Base-by-base conservation (phyloP, 1,284 basidiomycete genomes). In the Takashimella tepidaria region DNA sequence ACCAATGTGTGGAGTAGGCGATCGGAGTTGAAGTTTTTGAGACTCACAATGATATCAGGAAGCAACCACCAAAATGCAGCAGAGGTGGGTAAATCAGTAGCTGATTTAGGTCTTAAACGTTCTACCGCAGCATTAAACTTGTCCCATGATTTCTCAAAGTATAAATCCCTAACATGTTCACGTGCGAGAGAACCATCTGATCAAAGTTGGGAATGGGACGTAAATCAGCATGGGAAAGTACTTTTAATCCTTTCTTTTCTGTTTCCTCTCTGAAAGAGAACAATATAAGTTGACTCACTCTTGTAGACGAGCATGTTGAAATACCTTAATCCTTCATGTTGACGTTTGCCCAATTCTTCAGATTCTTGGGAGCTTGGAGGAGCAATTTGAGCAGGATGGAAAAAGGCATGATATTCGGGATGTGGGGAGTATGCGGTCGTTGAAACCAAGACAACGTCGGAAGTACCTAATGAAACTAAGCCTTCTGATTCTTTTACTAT, bases 401-500 rank as follows among this genome's bases (percentile, higher is more conserved):
- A 73, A 58, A 80, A 79, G 13, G 76, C 72, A 60, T 80, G 79
- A 58, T 74, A 78, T 51, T 79, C 77, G 1, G 70, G 66, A 54
- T 75, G 63, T 10, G 79, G 78, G 31, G 69, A 66, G 57, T 79
- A 79, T 26, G 48, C 48, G 20, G 55, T 58, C 0, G 71, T 86
- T 3, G 88, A 87, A 47, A 93, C 81, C 20, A 93, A 80, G 60
- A 92, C 83, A 0, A 91, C 93, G 12, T 91, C 92, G 0, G 89
- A 92, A 5, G 91, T 96, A 26, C 91, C 91, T n/a, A 95, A 81
- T 10, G 89, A 92, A 26, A 95, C 81, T 41, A 95, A 79, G 5
- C 89, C 91, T 68, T 95, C 89, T 12, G 56, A 61, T 25, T 55
- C 59, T 22, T 56, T 87, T 83, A n/a, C 86, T 84, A n/a, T 79